Conservation (phyloP, 148 eudicot genomes). For the Linanthus parryae region DNA sequence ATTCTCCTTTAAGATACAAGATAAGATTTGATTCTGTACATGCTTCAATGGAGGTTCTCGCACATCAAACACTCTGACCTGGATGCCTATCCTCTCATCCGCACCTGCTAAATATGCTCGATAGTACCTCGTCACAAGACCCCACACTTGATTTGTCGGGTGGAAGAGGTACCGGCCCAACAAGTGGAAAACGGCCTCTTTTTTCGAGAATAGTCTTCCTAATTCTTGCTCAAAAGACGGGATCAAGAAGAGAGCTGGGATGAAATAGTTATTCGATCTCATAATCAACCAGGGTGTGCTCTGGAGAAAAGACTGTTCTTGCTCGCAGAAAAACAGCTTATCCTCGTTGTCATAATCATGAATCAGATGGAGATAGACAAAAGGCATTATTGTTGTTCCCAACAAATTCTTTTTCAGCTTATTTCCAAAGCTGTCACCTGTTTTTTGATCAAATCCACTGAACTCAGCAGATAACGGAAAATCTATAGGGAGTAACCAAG, state of each 20-base stretch:
- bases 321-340: slow-evolving; percentile 88
- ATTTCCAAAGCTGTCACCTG: slow-evolving; percentile 9
- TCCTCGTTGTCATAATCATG: slow-evolving; percentile 83
- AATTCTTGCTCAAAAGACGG: slow-evolving; percentile 78
- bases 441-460: slow-evolving; percentile 36
- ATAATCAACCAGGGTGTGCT: slow-evolving; percentile 78
- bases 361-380: slow-evolving; percentile 66
- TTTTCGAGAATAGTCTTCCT: slow-evolving; percentile 62
- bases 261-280: slow-evolving; percentile 77
- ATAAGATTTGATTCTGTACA: slow-evolving; percentile 68
- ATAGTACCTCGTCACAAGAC: slow-evolving; percentile 72
- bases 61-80: slow-evolving; percentile 68
- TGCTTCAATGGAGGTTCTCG: slow-evolving; percentile 63
- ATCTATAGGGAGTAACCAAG: slow-evolving; percentile 85
- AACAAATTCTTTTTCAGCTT: slow-evolving; percentile 4
- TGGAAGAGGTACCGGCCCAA: slow-evolving; percentile 87
- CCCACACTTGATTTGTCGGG: slow-evolving; percentile 95
- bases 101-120: slow-evolving; percentile 73
- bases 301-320: slow-evolving; percentile 52
- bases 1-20: slow-evolving; percentile 61
- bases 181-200: slow-evolving; percentile 71
- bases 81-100: slow-evolving; percentile 79
- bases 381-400: slow-evolving; percentile 23
- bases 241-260: slow-evolving; percentile 78
- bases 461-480: slow-evolving; percentile 34